phyloP scores from a whole-genome alignment of 306 rosid genomes.

The Rubus parviflorus region DNA sequence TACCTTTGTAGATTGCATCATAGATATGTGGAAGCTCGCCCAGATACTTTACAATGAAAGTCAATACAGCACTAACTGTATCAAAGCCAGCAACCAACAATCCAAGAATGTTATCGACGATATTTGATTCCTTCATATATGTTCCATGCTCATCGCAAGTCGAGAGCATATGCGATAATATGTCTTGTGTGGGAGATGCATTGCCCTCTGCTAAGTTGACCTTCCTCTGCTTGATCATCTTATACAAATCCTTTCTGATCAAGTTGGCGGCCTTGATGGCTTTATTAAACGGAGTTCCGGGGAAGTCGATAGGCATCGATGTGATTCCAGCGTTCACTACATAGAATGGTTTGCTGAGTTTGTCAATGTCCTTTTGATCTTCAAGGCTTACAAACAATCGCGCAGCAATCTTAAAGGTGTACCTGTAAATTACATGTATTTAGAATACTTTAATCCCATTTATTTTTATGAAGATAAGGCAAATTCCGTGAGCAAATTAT shows the following conservation, averaged over 20 bases:
- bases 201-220: conserved; percentile 32
- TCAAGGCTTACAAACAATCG: conserved; percentile 15
- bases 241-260: conserved; percentile 37
- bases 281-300: conserved; percentile 35
- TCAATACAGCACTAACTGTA: conserved; percentile 34
- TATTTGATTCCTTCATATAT: conserved; percentile 33
- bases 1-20: conserved; percentile 44
- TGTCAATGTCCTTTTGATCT: conserved; percentile 13
- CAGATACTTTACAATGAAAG: conserved; percentile 51
- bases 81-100: conserved; percentile 42
- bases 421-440: neutral
- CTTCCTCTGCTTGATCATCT: conserved; percentile 36
- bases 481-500: no score
- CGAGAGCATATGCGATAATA: neutral
- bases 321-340: conserved; percentile 31
- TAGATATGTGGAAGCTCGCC: conserved; percentile 49
- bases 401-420: neutral
- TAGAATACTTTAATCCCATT: no score
- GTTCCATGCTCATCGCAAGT: conserved; percentile 43
- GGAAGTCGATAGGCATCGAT: conserved; percentile 36
- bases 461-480: no score
- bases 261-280: conserved; percentile 39
- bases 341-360: conserved; percentile 29
- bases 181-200: neutral
- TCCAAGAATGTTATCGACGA: conserved; percentile 44